Percentiles rank a stretch among this genome's conserved stretches.
Evolutionary conservation across 495 filamentous ascomycete genomes (phyloP).

Genomic region (Letharia columbiana): DNA sequence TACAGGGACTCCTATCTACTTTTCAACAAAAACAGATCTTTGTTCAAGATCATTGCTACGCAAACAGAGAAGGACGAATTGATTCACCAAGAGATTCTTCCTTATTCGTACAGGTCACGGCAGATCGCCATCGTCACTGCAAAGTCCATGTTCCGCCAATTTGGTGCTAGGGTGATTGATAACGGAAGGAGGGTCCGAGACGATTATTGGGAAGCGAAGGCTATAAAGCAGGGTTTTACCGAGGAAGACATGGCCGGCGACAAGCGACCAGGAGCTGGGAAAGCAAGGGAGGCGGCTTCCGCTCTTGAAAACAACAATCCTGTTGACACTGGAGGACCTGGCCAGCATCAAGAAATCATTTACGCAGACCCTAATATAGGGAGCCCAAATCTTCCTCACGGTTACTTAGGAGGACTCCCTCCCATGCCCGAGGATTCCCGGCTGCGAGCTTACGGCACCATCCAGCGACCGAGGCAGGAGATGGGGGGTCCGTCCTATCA

Average conservation of each 20-base stretch:
- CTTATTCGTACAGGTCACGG: slow-evolving; percentile 94
- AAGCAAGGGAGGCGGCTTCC: slow-evolving; percentile 73
- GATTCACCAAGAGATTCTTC: slow-evolving; percentile 87
- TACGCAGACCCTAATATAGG: slow-evolving; percentile 63
- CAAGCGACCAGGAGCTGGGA: slow-evolving; percentile 87
- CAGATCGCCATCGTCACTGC: slow-evolving; percentile 98
- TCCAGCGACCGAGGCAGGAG: slow-evolving; percentile 82
- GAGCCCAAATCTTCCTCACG: slow-evolving; percentile 56
- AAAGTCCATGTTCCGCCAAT: slow-evolving; percentile 98
- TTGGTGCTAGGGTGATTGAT: slow-evolving; percentile 89
- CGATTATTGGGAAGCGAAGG: slow-evolving; percentile 98
- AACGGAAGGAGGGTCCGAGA: slow-evolving; percentile 87
- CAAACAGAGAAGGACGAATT: slow-evolving; percentile 95
- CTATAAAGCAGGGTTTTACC: slow-evolving; percentile 94
- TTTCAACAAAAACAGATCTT: slow-evolving; percentile 97
- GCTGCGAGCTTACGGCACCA: slow-evolving; percentile 69
- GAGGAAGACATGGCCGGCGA: slow-evolving; percentile 95
- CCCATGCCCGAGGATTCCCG: slow-evolving; percentile 71
- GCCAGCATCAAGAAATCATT: slow-evolving; percentile 60
- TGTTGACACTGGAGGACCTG: slow-evolving; percentile 41
- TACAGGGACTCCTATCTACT: slow-evolving; percentile 96
- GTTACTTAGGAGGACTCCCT: slow-evolving; percentile 38
- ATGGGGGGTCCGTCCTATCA: slow-evolving; percentile 81
- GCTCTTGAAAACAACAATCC: slow-evolving; percentile 41
- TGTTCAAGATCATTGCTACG: slow-evolving; percentile 96